Base-by-base conservation (phyloP, 768 basidiomycete genomes). In the Kwoniella shandongensis region DNA sequence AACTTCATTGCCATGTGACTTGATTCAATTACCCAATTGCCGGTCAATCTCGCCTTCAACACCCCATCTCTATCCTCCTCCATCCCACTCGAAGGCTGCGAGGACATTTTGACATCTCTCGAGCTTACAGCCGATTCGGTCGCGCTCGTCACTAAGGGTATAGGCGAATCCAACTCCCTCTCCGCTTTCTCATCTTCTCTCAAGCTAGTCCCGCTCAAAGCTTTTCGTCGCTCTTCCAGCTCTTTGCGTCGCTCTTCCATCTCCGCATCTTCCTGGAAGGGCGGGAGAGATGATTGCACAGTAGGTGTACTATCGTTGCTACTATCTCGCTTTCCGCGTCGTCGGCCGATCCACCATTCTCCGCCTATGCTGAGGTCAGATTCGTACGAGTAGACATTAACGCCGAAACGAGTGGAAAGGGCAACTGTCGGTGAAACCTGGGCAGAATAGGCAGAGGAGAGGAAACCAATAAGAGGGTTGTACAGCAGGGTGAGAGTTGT, bases 381-480 rank as follows among this genome's bases (percentile, higher is more conserved):
- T 65, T 94, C 91, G 76, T 91, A 97, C 77, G 89, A 92, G 74
- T 97, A 96, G 25, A 93, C 84, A 70, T 98, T 98, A 78, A 97
- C 91, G 73, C 97, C 91, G 72, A 93, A 98, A 27, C 76, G 85
- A 0, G 90, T 88, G 47, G 89, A 89, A 18, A 98, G 74, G 0
- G 90, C 85, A 39, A 97, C 83, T 73, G 94, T 89, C 12, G 83
- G 83, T 4, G 89, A 88, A 8, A 90, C 86, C 50, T 86, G 88
- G 2, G 93, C 90, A 0, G 91, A 87, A 73, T 97, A 97, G 35
- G 93, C 91, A 6, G 88, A 82, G 1, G 90, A 90, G 44, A 97
- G 81, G 72, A 97, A 92, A 0, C 94, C 94, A 57, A 97, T 84
- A 83, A 98, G 91, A 0, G 94, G 94, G 74, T 96, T 97, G 76